Conservation (phyloP, 352 stramenopile species). For the Pythium periplocum region DNA sequence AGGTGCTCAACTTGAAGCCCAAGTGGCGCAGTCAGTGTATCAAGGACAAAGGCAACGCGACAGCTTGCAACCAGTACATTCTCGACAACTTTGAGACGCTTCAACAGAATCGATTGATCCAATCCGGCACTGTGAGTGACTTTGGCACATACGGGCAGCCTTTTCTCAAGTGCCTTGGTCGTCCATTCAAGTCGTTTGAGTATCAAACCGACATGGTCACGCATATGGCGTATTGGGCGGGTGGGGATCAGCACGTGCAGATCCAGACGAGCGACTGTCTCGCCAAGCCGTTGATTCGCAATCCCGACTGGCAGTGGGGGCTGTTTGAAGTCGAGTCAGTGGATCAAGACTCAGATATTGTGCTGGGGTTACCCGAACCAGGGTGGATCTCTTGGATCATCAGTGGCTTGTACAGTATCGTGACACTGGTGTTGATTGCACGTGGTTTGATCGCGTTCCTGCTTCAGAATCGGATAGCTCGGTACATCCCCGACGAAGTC, state of each 20-base stretch:
- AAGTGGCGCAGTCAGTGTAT: constrained; percentile 21
- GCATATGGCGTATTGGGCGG: constrained; percentile 48
- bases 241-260: constrained; percentile 39
- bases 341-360: constrained; percentile 35
- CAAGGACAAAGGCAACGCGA: constrained; percentile 15
- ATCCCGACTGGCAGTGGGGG: constrained; percentile 33
- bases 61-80: constrained; percentile 41
- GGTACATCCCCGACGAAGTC: no score
- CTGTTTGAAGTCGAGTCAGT: constrained; percentile 39
- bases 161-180: constrained; percentile 45
- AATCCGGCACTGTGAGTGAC: constrained; percentile 29
- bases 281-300: constrained; percentile 32
- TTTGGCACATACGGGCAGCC: constrained; percentile 35
- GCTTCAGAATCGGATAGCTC: no score
- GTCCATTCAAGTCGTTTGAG: constrained; percentile 29
- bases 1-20: neutral
- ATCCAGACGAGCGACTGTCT: constrained; percentile 57
- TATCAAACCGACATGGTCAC: constrained; percentile 62
- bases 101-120: constrained; percentile 25
- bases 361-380: constrained; percentile 33
- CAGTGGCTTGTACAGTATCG: constrained; percentile 34
- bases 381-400: constrained; percentile 37
- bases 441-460: constrained; percentile 33
- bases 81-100: constrained; percentile 41
- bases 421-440: constrained; percentile 40